phyloP scores from a whole-genome alignment of 768 basidiomycete species.

The Termitomyces sp. region DNA sequence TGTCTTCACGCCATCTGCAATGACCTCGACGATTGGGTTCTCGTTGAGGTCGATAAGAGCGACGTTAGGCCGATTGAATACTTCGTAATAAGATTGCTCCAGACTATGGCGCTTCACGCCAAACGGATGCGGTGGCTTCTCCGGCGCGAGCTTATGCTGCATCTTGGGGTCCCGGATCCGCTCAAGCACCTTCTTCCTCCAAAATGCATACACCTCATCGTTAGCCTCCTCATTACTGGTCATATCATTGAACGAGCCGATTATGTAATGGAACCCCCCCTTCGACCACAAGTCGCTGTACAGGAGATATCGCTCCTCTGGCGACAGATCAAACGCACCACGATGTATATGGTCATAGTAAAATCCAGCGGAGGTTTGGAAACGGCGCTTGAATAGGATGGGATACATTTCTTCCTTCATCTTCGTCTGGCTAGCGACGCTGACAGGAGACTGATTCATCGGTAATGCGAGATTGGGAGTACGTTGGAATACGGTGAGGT shows the following conservation, averaged over 20 bases:
- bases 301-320: slow-evolving; percentile 16
- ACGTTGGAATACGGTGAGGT: slow-evolving; percentile 17
- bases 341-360: slow-evolving; percentile 4
- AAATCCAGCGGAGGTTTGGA: slow-evolving; percentile 16
- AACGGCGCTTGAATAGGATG: not conserved
- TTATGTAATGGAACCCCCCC: slow-evolving; percentile 13
- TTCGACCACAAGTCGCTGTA: slow-evolving; percentile 10
- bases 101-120: slow-evolving; percentile 17
- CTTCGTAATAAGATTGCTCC: slow-evolving; percentile 18
- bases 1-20: slow-evolving; percentile 14
- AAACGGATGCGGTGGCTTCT: slow-evolving; percentile 17
- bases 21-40: slow-evolving; percentile 10
- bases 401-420: not conserved
- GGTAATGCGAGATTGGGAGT: slow-evolving; percentile 11
- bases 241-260: slow-evolving; percentile 13
- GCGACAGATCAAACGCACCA: slow-evolving; percentile 7
- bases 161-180: slow-evolving; percentile 8
- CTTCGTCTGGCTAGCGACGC: not conserved
- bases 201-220: slow-evolving; percentile 12
- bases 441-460: slow-evolving; percentile 15
- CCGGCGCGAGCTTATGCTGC: slow-evolving; percentile 11
- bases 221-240: slow-evolving; percentile 12
- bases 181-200: slow-evolving; percentile 14
- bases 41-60: slow-evolving; percentile 7
- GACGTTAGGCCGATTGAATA: slow-evolving; percentile 20